Evolutionary conservation across 1,284 basidiomycete genomes (phyloP), one percentile per base, ranked within the genome.

Genomic region (Ustilago shanxiensis): DNA sequence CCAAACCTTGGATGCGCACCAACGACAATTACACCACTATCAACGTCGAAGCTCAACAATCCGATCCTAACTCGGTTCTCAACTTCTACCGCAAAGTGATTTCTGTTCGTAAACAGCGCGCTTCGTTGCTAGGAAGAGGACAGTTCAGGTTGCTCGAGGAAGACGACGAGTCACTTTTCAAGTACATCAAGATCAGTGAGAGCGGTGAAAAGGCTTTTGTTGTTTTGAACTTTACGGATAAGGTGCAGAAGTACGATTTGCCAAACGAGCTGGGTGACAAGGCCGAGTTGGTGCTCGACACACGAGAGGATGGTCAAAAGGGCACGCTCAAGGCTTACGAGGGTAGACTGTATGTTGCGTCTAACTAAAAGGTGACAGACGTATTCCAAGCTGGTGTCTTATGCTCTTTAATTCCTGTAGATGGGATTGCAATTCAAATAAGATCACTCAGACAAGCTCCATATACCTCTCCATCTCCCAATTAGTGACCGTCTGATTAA

Each of bases 401-500:
- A n/a, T n/a, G n/a, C n/a, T n/a, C n/a, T n/a, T n/a, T n/a, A n/a
- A n/a, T n/a, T n/a, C n/a, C n/a, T n/a, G n/a, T n/a, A n/a, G n/a
- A 37, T 37, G 35, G 8, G 35, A 14, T 37, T 37, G 35, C 35
- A 37, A 37, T 37, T 14, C n/a, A n/a, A n/a, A n/a, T n/a, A 14
- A 10, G 20, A 55, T 37, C 41, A 18, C 2, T 9, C 61, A 79
- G 39, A 77, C 51, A 16, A 79, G 54, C 64, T 79, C 77, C 69
- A 79, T 72, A n/a, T 79, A 79, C 45, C 77, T 55, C 90, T 84
- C 81, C 94, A 94, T 90, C 90, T 97, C 95, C 95, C 95, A 97
- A 85, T 90, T 92, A 3, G 95, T 97, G 29, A 97, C 94, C 5
- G 95, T 93, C 80, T 91, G 90, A 80, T 94, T 93, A 91, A 93